A percentile compares a stretch with the other conserved stretches of the same genome.
These are phyloP conservation scores for Hyaloscypha bicolor DNA, from an alignment of 495 filamentous ascomycete species.

Conservation along the genomic window DNA sequence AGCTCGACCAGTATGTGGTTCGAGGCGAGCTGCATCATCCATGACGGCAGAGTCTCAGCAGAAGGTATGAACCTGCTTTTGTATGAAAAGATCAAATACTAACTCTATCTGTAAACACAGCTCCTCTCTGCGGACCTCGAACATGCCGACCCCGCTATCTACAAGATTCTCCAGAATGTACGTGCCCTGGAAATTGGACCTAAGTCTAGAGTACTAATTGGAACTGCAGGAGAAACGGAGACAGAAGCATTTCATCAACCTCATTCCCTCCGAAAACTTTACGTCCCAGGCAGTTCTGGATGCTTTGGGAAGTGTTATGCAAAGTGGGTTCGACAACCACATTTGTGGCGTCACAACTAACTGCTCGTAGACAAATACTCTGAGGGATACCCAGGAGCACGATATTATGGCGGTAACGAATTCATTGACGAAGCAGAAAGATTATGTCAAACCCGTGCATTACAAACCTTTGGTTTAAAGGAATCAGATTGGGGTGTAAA, in stretches of 20 bases:
- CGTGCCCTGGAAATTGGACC: conserved; percentile 20
- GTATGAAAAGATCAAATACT: conserved; percentile 17
- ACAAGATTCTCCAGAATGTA: conserved; percentile 88
- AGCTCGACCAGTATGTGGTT: conserved; percentile 23
- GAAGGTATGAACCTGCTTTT: conserved; percentile 45
- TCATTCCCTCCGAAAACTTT: conserved; percentile 99
- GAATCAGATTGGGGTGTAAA: conserved; percentile 96
- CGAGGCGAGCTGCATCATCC: conserved; percentile 49
- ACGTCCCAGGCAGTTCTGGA: conserved; percentile 96
- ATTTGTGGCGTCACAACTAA: conserved; percentile 13
- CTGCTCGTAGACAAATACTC: conserved; percentile 87
- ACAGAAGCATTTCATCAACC: conserved; percentile 97
- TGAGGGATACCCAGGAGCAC: conserved; percentile 93
- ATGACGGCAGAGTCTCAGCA: conserved; percentile 64
- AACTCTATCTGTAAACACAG: conserved; percentile 47
- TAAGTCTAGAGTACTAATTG: conserved; percentile 9
- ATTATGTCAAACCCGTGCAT: conserved; percentile 84
- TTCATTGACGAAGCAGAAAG: conserved; percentile 89
- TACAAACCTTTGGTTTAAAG: conserved; percentile 82
- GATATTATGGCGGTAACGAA: conserved; percentile 98
- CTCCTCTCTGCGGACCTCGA: conserved; percentile 77
- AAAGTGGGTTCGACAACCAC: conserved; percentile 63
- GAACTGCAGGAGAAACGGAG: conserved; percentile 79
- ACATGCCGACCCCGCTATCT: conserved; percentile 84
- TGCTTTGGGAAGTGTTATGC: conserved; percentile 96